Base-by-base conservation (phyloP, 1,139 yeast genomes). In the Eremothecium sinecaudum region DNA sequence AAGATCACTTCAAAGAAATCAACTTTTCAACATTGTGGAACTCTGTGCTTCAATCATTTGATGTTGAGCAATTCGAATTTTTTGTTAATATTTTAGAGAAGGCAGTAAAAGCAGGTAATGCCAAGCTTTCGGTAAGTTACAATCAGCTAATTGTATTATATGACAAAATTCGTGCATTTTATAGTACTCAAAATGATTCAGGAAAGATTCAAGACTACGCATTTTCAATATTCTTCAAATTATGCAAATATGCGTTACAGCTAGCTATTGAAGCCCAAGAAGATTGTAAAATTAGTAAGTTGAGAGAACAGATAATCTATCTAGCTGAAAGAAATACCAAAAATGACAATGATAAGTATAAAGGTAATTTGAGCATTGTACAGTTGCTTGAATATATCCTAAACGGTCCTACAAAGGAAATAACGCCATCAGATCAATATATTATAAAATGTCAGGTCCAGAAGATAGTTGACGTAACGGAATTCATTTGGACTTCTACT, bases 401-500 rank as follows among this genome's bases (percentile, higher is more conserved):
- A n/a, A 39, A 43, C 8, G 25, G 37, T 15, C 26, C 36, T 6
- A 23, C 24, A 24, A 6, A 15, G 4, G 28, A 32, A 7, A 21
- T 15, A 4, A 25, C 21, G 8, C 13, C 18, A 9, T 28, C 32
- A 7, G 34, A 37, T 11, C 39, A 12, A 13, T 26, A 41, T n/a
- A 42, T 45, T 0, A n/a, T n/a, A n/a, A n/a, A n/a, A n/a, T n/a
- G n/a, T n/a, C n/a, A n/a, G n/a, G n/a, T n/a, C n/a, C 36, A 37
- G 5, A 29, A 38, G 4, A 43, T 69, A 28, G 51, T 63, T 6
- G 53, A 55, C 3, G 58, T 67, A 18, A 43, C 71, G 21, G 47
- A 56, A 2, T 53, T 55, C 0, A 61, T 79, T 14, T 82, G 94
- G 92, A 60, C 60, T 5, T 67, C 67, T 17, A 50, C 83, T 15